Base-by-base conservation (phyloP, 768 basidiomycete species). In the Pilatotrama ljubarskyi region DNA sequence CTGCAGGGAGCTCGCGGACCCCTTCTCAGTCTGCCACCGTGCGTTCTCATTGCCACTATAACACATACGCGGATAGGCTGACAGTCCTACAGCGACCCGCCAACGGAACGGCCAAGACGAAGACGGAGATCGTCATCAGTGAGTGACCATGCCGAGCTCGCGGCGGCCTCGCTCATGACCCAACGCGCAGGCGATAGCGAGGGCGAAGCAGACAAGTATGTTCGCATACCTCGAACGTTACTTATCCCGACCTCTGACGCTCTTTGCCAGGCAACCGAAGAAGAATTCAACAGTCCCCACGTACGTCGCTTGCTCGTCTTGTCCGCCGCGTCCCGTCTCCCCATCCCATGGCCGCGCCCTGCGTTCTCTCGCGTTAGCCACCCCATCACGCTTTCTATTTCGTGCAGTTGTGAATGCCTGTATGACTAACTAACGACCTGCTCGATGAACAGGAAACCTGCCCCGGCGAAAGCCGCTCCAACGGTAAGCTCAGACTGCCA, bases 111-210 rank as follows among this genome's bases (percentile, higher is more conserved):
- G 41, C 54, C n/a, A 59, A 66, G 35, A 36, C 41, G 0, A 46
- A 64, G 40, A 20, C 43, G 24, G 32, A 64, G 0, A 69, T 70
- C 9, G 66, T 65, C 29, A 68, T 69, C 18, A 67, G 70, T 70
- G 47, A 62, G 68, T 64, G 15, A 5, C 15, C 26, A 17, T 5
- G 4, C n/a, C 5, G 2, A n/a, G 32, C 15, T 43, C 41, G 26
- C 20, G 10, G 1, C 22, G 22, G 1, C 47, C 3, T 3, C 26
- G 22, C 42, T 29, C 3, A 6, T 51, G 11, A 36, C 14, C 40
- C 11, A 13, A 18, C 37, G 15, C 25, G 13, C 26, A 69, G 68
- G 63, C 29, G 70, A 68, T 20, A 61, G 59, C 14, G 68, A 71
- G 6, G 62, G 47, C 11, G 37, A 52, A 15, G 51, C 6, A 40